Evolutionary conservation across 352 stramenopile species (phyloP), one percentile per base, ranked within the genome.

Genomic region (Phytophthora melonis): DNA sequence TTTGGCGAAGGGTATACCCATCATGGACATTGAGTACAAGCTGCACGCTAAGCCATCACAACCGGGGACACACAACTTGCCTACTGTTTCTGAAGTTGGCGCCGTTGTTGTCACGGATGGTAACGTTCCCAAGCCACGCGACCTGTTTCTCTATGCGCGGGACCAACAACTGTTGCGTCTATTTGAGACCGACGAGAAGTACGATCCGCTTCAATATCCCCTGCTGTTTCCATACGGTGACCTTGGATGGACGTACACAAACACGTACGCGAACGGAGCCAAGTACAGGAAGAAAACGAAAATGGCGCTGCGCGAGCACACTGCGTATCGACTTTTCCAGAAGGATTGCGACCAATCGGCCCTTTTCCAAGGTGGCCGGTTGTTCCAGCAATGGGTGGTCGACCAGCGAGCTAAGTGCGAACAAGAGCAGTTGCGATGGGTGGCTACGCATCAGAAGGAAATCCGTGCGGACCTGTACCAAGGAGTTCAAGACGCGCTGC

Each of bases 151-250:
- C 1, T 62, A 27, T 13, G 59, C 56, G 16, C 19, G 19, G 8
- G 14, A 66, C 1, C 58, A 58, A 3, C 1, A 16, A 2, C 25
- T 67, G 5, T 16, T 58, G 50, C 58, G 57, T 5, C 47, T 63
- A 5, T 67, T 50, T 9, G 66, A 72, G 39, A 63, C 58, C 10
- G 3, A 68, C 21, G 36, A 27, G 6, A 27, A 19, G 11, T 74
- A 68, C 18, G 52, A 71, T 1, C 55, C 43, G 5, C 56, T 60
- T 4, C 64, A 65, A 19, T 61, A 71, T 16, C 64, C 64, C 1
- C 14, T 71, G 1, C 56, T 65, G 1, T 16, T 65, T 55, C 55
- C 56, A 7, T 49, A 61, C 3, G 65, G 56, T 11, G 53, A 74
- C 18, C 10, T 45, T 4, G 45, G 54, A n/a, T 74, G 60, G 60